phyloP scores from a whole-genome alignment of 1,284 basidiomycete species.

The Malassezia obtusa region DNA sequence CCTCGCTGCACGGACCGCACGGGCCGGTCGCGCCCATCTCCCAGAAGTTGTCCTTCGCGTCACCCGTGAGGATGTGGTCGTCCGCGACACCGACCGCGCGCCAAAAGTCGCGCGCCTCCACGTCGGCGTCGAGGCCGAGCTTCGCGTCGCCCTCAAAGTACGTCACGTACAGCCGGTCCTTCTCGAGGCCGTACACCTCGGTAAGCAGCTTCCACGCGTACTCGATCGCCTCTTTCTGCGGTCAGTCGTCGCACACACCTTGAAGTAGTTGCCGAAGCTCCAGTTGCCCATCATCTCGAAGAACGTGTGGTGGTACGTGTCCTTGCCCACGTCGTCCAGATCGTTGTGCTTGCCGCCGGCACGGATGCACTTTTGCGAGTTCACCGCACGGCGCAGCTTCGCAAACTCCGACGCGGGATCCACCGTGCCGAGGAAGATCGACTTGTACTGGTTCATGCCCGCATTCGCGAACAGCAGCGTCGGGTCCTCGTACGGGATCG shows the following conservation, averaged over 20 bases:
- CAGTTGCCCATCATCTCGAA: slow-evolving; percentile 99
- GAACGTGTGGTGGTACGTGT: slow-evolving; percentile 89
- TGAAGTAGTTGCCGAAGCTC: slow-evolving; percentile 99
- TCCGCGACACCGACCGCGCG: slow-evolving; percentile 72
- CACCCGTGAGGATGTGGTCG: slow-evolving; percentile 82
- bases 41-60: slow-evolving; percentile 98
- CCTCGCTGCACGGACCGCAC: slow-evolving; percentile 94
- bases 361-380: slow-evolving; percentile 93
- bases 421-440: slow-evolving; percentile 89
- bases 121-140: slow-evolving; percentile 77
- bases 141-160: slow-evolving; percentile 90
- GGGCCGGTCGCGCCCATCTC: slow-evolving; percentile 98
- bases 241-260: slow-evolving; percentile 45
- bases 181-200: slow-evolving; percentile 72
- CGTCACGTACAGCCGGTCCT: slow-evolving; percentile 87
- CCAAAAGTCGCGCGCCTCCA: slow-evolving; percentile 76
- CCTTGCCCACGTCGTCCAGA: slow-evolving; percentile 95
- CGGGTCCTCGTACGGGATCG: slow-evolving; percentile 81
- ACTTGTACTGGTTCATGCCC: slow-evolving; percentile 61
- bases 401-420: slow-evolving; percentile 81
- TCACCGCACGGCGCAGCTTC: slow-evolving; percentile 83
- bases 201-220: slow-evolving; percentile 95
- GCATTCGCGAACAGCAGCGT: slow-evolving; percentile 96
- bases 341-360: slow-evolving; percentile 99
- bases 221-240: slow-evolving; percentile 69